A percentile compares a stretch with the other conserved stretches of the same genome.
Evolutionary conservation across 176 grass and related monocot genomes (phyloP).

Genomic region (Ensete glaucum): DNA sequence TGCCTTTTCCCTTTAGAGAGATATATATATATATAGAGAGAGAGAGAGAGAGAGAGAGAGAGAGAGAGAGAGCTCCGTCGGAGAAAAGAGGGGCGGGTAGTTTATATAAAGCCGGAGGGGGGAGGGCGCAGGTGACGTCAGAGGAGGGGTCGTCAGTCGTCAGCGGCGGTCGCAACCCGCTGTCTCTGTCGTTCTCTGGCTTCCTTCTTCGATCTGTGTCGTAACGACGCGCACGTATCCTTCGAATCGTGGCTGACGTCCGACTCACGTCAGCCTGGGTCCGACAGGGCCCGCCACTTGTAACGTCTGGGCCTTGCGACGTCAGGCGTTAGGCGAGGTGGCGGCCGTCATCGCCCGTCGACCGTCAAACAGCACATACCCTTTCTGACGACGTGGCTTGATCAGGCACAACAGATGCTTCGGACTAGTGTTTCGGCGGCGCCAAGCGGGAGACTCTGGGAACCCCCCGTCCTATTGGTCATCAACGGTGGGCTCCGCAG

Average conservation of each 20-base stretch:
- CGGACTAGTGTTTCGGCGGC: not conserved
- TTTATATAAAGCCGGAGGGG: not conserved
- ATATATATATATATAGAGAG: not conserved
- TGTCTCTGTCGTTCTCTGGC: not conserved
- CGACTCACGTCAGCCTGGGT: not conserved
- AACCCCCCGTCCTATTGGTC: no score
- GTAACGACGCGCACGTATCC: not conserved
- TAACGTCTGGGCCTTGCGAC: not conserved
- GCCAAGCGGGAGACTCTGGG: rapidly evolving
- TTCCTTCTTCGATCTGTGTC: not conserved
- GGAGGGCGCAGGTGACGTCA: not conserved
- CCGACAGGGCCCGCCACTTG: not conserved
- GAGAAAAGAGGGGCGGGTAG: not conserved
- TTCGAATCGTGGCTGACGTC: not conserved
- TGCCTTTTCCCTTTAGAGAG: not conserved
- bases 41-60: not conserved
- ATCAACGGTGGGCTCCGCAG: no score
- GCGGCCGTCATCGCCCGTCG: not conserved
- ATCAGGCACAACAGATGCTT: not conserved
- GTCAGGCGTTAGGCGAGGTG: not conserved
- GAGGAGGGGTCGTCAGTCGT: not conserved
- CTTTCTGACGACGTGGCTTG: not conserved
- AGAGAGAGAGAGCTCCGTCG: not conserved
- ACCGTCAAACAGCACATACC: not conserved
- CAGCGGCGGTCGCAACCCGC: not conserved